Percentiles rank a stretch among this genome's conserved stretches.
These are phyloP conservation scores for Dunaliella primolecta DNA, from an alignment of 139 green algal species.

Conservation along the genomic window DNA sequence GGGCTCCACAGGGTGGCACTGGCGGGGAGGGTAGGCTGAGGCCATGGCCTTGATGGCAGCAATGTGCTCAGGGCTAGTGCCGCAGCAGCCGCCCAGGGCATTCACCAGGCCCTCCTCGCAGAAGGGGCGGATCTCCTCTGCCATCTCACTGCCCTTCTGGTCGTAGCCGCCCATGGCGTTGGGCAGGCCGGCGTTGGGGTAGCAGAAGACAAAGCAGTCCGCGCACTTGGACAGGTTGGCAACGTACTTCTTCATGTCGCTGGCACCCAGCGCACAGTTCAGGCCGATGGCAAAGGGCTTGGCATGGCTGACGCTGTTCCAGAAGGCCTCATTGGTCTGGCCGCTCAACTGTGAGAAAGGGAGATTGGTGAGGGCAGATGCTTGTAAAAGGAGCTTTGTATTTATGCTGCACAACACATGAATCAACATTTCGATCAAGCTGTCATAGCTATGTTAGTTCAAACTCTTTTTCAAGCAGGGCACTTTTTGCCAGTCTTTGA, in stretches of 20 bases:
- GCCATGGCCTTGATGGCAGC: constrained; percentile 68
- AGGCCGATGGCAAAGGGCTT: constrained; percentile 92
- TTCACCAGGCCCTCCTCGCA: constrained; percentile 87
- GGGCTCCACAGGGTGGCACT: constrained; percentile 51
- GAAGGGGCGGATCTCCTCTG: constrained; percentile 81
- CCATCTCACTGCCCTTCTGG: constrained; percentile 89
- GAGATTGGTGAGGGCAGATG: too few relatives aligned
- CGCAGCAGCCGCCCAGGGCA: constrained; percentile 94
- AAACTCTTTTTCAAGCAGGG: too few relatives aligned
- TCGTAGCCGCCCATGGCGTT: constrained; percentile 98
- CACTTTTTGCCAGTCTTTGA: too few relatives aligned
- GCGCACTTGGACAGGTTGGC: constrained; percentile 91
- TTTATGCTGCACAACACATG: too few relatives aligned
- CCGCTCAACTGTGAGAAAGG: constrained; percentile 63
- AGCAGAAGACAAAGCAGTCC: constrained; percentile 95
- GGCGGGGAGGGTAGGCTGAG: constrained; percentile 41
- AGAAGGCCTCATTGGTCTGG: constrained; percentile 99
- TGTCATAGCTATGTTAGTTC: too few relatives aligned
- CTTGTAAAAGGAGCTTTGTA: neutral
- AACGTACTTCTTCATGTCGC: constrained; percentile 94
- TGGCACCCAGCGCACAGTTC: constrained; percentile 95
- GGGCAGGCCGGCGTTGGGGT: constrained; percentile 94
- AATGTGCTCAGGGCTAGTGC: constrained; percentile 89
- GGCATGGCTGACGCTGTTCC: constrained; percentile 88
- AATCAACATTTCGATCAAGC: too few relatives aligned